Base-by-base conservation (phyloP, 2,329 filamentous ascomycete species). In the Fusarium sp. region DNA sequence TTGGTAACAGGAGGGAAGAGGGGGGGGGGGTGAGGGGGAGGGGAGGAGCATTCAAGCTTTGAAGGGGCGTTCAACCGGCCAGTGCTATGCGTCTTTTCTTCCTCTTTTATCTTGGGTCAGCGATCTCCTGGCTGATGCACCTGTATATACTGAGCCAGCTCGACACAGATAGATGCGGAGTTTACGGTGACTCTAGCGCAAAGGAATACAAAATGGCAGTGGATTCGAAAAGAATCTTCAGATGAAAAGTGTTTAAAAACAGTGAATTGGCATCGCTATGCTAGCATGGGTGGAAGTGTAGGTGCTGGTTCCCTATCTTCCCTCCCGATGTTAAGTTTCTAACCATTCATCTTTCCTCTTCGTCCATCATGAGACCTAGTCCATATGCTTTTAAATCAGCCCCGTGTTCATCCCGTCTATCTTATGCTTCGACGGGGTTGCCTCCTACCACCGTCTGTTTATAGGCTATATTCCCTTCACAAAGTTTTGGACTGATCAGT, bases 11-110 rank as follows among this genome's bases (percentile, higher is more conserved):
- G n/a, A n/a, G n/a, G n/a, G n/a, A n/a, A n/a, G n/a, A n/a, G n/a
- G n/a, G n/a, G n/a, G n/a, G n/a, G n/a, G n/a, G n/a, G n/a, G n/a
- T n/a, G n/a, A n/a, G n/a, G n/a, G n/a, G n/a, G n/a, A n/a, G n/a
- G n/a, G n/a, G n/a, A n/a, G 38, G 28, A 48, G 28, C 54, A 55
- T 60, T 61, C 41, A 42, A 64, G 61, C 68, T 57, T 72, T 44
- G 44, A 71, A 52, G 63, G 47, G 72, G 69, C 71, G 69, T 72
- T 75, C 64, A 74, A 74, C 71, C 55, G 72, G 67, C 67, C 63
- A 72, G 44, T 64, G 59, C 54, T 43, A 43, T 63, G 47, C 46
- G 55, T 56, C 49, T 54, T 57, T 43, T 53, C 41, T 26, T 37
- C 21, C 50, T 50, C 29, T 62, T 56, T 52, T 46, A 48, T 38